phyloP scores from a whole-genome alignment of 345 rosid species.

The Brassica incana region DNA sequence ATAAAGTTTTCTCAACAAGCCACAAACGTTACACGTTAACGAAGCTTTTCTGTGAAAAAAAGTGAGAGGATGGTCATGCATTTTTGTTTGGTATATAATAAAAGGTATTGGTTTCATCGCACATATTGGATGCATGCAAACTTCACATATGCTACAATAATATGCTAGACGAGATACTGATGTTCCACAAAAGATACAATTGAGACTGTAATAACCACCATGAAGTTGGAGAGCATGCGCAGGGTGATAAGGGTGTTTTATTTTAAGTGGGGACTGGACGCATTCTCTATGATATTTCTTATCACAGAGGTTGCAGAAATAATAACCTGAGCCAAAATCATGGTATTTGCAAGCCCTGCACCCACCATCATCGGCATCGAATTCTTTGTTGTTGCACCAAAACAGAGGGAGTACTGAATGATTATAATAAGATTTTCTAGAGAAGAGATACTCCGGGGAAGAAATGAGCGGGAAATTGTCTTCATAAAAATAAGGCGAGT shows the following conservation, averaged over 20 bases:
- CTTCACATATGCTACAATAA: background rate
- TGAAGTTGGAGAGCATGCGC: background rate
- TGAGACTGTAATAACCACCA: background rate
- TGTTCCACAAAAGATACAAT: background rate
- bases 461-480: too few species aligned
- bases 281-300: background rate
- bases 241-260: background rate
- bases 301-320: background rate
- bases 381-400: too few species aligned
- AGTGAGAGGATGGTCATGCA: background rate
- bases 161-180: background rate
- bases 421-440: too few species aligned
- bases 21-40: background rate
- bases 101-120: background rate
- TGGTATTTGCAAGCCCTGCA: background rate
- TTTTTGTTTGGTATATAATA: background rate
- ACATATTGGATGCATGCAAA: background rate
- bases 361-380: background rate
- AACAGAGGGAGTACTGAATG: too few species aligned
- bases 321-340: background rate
- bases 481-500: background rate
- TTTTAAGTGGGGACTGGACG: background rate
- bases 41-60: background rate
- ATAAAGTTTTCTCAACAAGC: background rate
- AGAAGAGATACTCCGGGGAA: too few species aligned